These are phyloP conservation scores for Pecoramyces ruminantium DNA, from an alignment of 192 early-diverging fungal species.

Conservation along the genomic window DNA sequence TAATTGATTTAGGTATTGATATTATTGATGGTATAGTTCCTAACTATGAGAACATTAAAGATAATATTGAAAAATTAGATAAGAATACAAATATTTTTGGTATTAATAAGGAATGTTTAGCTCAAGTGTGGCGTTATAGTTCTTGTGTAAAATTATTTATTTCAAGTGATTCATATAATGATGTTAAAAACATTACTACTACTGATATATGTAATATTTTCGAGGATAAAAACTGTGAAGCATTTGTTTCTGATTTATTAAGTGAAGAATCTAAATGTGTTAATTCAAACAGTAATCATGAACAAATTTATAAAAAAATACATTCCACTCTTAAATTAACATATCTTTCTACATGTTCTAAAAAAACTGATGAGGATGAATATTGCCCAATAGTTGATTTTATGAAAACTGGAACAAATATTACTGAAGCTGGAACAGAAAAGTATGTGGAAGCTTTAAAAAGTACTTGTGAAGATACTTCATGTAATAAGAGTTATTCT, in stretches of 20 bases:
- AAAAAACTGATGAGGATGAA: not conserved
- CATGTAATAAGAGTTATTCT: not conserved
- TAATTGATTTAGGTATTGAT: not conserved
- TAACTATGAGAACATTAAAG: not conserved
- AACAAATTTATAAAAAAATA: not conserved
- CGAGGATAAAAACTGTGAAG: not conserved
- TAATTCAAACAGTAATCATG: not conserved
- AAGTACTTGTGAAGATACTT: not conserved
- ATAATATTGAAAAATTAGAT: not conserved
- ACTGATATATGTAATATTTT: not conserved
- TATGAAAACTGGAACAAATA: not conserved
- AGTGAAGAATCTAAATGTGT: not conserved
- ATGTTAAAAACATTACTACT: not conserved
- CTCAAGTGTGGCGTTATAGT: not conserved
- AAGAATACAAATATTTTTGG: not conserved
- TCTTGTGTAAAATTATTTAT: not conserved
- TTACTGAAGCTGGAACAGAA: not conserved
- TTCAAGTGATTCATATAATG: not conserved
- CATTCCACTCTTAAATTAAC: not conserved
- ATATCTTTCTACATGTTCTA: not conserved
- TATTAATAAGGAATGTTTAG: not conserved
- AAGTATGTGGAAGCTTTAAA: not conserved
- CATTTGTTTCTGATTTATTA: not conserved
- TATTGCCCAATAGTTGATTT: not conserved
- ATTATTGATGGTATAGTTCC: not conserved